phyloP scores from a whole-genome alignment of 2,329 filamentous ascomycete genomes.

The Alternaria sp. region DNA sequence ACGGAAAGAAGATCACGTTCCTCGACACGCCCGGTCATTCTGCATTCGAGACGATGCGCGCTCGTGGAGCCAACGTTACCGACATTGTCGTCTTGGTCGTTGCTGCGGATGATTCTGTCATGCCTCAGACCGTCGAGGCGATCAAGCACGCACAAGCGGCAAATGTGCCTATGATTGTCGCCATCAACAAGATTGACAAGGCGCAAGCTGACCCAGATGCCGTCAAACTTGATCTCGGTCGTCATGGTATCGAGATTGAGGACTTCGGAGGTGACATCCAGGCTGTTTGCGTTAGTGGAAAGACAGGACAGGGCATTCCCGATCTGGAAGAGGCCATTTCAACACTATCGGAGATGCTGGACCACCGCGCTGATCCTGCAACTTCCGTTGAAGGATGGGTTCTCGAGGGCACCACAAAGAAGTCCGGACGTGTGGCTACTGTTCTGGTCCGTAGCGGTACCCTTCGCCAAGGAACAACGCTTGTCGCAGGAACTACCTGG shows the following conservation, averaged over 20 bases:
- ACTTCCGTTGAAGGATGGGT: constrained; percentile 91
- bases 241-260: constrained; percentile 87
- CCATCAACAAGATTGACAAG: constrained; percentile 97
- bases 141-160: constrained; percentile 89
- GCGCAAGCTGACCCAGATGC: constrained; percentile 78
- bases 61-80: constrained; percentile 92
- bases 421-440: constrained; percentile 83
- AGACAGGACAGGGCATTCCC: constrained; percentile 89
- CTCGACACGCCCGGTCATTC: constrained; percentile 96
- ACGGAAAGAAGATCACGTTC: constrained; percentile 91
- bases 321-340: constrained; percentile 91
- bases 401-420: constrained; percentile 87
- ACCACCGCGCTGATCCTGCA: constrained; percentile 79
- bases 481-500: constrained; percentile 90
- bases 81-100: constrained; percentile 97
- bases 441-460: constrained; percentile 89
- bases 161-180: constrained; percentile 93
- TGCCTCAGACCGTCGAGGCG: constrained; percentile 94
- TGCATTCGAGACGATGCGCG: constrained; percentile 93
- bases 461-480: constrained; percentile 76
- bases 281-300: constrained; percentile 88
- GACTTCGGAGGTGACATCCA: constrained; percentile 95
- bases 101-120: constrained; percentile 95
- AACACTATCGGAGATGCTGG: constrained; percentile 85
- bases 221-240: constrained; percentile 86